Evolutionary conservation across 78 protist species (phyloP), one percentile per base, ranked within the genome.

Genomic region (Diacronema lutheri): DNA sequence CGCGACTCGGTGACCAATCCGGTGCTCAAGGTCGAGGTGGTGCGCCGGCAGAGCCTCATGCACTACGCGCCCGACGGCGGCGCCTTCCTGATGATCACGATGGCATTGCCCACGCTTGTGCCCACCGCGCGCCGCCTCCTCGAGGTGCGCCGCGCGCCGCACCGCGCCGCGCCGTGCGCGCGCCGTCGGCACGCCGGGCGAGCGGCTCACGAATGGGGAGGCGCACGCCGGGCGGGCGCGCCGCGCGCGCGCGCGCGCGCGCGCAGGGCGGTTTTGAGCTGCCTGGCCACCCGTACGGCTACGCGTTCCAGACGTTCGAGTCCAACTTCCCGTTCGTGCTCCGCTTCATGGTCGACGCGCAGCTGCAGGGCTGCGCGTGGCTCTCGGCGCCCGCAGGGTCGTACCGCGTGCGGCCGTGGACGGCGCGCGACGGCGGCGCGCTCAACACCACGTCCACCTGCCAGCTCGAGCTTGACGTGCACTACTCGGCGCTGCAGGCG

Each of bases 261-360:
- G 10, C 83, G 83, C 40, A 50, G 21, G 12, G 65, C 33, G 25
- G 83, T 31, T 19, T 50, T 50, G 44, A 10, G 37, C 3, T 50
- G 6, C 83, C 50, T 31, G 65, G 64, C 33, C 40, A 56, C 50
- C 62, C 35, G 57, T 56, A 31, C 57, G 65, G 68, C 50, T 31
- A 26, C 46, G 9, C 21, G 72, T 33, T 44, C 56, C 58, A 65
- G 77, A 81, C 56, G 55, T 64, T 14, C 64, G 44, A 57, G 6
- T 56, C 66, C 23, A 79, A 58, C 55, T 79, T 31, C 12, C 71
- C 29, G 31, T 96, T 92, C 62, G 92, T 89, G 31, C 89, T 98
- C 82, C 98, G 99, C 69, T 97, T 92, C 87, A 90, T 98, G 95
- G 84, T 99, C 79, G 99, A 98, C 77, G 66, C 38, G 50, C 74